phyloP scores from a whole-genome alignment of 257 asterid genomes.

The Salvia splendens region DNA sequence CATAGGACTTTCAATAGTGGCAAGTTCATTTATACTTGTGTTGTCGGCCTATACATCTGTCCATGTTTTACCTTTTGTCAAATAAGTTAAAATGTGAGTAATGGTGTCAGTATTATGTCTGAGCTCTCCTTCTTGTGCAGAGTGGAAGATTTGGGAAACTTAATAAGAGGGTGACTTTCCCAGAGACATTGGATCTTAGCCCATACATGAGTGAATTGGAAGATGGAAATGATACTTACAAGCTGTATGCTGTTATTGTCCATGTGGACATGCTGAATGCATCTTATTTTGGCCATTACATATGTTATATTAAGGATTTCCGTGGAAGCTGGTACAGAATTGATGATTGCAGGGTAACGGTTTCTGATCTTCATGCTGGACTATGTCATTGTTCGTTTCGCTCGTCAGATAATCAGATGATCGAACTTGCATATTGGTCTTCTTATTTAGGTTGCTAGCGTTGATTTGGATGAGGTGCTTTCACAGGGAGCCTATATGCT shows the following conservation, averaged over 20 bases:
- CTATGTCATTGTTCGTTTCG: neutral
- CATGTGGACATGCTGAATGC: constrained; percentile 99
- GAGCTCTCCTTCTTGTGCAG: constrained; percentile 46
- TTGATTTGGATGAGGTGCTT: constrained; percentile 86
- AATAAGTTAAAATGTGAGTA: neutral
- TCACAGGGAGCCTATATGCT: constrained; percentile 99
- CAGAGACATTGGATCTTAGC: constrained; percentile 74
- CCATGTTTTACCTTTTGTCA: neutral
- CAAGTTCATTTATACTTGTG: too few relatives aligned
- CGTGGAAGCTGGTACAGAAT: constrained; percentile 83
- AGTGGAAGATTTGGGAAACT: constrained; percentile 98
- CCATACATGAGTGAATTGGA: constrained; percentile 75
- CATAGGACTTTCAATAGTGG: too few relatives aligned
- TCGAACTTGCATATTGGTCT: constrained; percentile 5
- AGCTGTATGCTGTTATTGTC: constrained; percentile 92
- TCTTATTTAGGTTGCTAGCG: constrained; percentile 58
- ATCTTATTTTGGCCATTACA: constrained; percentile 93
- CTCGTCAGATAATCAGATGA: constrained; percentile 4
- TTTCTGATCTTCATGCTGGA: constrained; percentile 2
- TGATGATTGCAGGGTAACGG: constrained; percentile 86
- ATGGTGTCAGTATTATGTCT: constrained; percentile 7
- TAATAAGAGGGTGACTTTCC: constrained; percentile 92
- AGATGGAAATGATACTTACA: constrained; percentile 69
- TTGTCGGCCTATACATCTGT: neutral
- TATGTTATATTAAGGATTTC: constrained; percentile 85